Evolutionary conservation across 768 basidiomycete species (phyloP).

Genomic region (Cystofilobasidium ferigula): DNA sequence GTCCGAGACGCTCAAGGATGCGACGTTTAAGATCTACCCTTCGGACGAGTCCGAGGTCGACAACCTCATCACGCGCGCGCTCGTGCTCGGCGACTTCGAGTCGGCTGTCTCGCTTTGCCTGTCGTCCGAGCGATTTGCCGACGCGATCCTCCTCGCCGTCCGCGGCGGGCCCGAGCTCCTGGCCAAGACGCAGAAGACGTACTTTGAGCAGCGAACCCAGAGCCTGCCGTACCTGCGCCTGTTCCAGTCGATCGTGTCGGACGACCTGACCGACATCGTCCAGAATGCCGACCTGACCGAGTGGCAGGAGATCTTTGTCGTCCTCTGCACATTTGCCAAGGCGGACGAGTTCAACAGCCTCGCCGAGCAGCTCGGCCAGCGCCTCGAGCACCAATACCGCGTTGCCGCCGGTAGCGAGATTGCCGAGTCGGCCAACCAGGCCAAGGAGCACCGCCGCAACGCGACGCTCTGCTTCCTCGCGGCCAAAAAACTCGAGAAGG

Average conservation of each 20-base stretch:
- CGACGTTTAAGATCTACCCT: conserved; percentile 84
- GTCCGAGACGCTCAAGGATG: conserved; percentile 56
- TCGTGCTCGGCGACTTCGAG: conserved; percentile 91
- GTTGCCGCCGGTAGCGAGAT: conserved; percentile 44
- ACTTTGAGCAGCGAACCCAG: conserved; percentile 72
- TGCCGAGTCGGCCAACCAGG: conserved; percentile 34
- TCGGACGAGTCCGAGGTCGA: conserved; percentile 76
- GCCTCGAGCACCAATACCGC: conserved; percentile 75
- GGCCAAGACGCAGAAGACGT: conserved; percentile 76
- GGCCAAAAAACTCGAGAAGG: conserved; percentile 71
- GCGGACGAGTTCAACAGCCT: conserved; percentile 75
- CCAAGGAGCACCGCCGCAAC: conserved; percentile 58
- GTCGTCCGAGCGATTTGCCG: conserved; percentile 77
- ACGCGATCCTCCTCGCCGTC: conserved; percentile 85
- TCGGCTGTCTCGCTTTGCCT: conserved; percentile 85
- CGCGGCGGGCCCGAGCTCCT: conserved; percentile 81
- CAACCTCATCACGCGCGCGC: conserved; percentile 74
- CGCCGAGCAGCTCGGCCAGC: conserved; percentile 78
- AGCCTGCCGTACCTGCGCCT: conserved; percentile 77
- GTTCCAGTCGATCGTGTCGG: conserved; percentile 84
- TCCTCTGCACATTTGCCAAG: conserved; percentile 84
- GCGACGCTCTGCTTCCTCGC: conserved; percentile 90
- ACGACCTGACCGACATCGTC: conserved; percentile 85
- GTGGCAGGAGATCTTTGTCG: conserved; percentile 94
- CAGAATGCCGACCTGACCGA: conserved; percentile 90